These are phyloP conservation scores for Candida hispaniensis DNA, from an alignment of 805 yeast species.

Conservation along the genomic window DNA sequence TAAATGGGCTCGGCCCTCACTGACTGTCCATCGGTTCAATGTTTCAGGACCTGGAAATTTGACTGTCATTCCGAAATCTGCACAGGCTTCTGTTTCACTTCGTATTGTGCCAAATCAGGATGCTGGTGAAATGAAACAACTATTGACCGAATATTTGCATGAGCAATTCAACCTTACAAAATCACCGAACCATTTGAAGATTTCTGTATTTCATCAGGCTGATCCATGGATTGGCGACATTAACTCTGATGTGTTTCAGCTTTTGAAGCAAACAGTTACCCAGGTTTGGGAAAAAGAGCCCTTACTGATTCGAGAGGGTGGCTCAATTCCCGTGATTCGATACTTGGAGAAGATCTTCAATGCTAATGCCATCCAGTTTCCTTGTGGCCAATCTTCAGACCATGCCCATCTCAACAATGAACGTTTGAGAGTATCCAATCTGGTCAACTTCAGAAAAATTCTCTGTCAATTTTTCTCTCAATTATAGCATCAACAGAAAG, in stretches of 20 bases:
- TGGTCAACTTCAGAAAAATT: slow-evolving; percentile 62
- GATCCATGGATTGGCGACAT: slow-evolving; percentile 97
- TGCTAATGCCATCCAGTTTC: slow-evolving; percentile 91
- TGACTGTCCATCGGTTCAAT: slow-evolving; percentile 71
- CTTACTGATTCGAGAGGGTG: slow-evolving; percentile 86
- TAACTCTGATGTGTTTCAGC: slow-evolving; percentile 56
- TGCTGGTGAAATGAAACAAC: slow-evolving; percentile 43
- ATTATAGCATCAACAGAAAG: background rate
- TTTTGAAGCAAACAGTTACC: slow-evolving; percentile 50
- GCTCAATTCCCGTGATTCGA: slow-evolving; percentile 85
- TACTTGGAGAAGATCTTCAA: slow-evolving; percentile 68
- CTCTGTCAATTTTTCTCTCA: slow-evolving; percentile 21
- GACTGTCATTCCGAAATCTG: slow-evolving; percentile 80
- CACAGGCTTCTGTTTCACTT: slow-evolving; percentile 65
- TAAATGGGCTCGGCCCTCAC: slow-evolving; percentile 82
- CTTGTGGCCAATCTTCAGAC: slow-evolving; percentile 92
- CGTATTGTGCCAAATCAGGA: slow-evolving; percentile 87
- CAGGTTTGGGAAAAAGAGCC: slow-evolving; percentile 73
- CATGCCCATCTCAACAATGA: slow-evolving; percentile 90
- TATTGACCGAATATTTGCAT: slow-evolving; percentile 39
- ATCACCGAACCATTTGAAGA: slow-evolving; percentile 50
- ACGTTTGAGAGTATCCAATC: slow-evolving; percentile 64
- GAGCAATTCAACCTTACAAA: slow-evolving; percentile 39
- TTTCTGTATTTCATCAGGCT: slow-evolving; percentile 68
- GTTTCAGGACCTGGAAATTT: slow-evolving; percentile 87